Base-by-base conservation (phyloP, 1,284 basidiomycete genomes). In the Cryptococcus sp. region DNA sequence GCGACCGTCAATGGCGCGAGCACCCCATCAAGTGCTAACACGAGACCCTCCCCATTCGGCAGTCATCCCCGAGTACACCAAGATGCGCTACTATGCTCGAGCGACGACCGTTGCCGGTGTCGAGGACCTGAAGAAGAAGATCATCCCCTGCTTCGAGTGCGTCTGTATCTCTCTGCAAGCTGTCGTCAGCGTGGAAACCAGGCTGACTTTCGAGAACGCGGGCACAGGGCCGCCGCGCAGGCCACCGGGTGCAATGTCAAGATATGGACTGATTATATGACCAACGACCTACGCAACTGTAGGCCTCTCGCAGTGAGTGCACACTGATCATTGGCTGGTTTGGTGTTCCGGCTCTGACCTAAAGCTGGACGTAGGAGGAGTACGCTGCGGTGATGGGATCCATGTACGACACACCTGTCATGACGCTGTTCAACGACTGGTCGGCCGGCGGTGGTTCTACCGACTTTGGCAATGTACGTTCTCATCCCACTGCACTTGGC, bases 21-120 rank as follows among this genome's bases (percentile, higher is more conserved):
- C n/a, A n/a, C n/a, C n/a, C n/a, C n/a, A n/a, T n/a, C n/a, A n/a
- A n/a, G n/a, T n/a, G n/a, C n/a, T n/a, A n/a, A n/a, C n/a, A n/a
- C n/a, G n/a, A n/a, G n/a, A n/a, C n/a, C n/a, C n/a, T n/a, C n/a
- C 20, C 33, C 28, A 16, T 13, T 28, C 24, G 40, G 53, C 53
- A 87, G 88, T 91, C 52, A 91, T 91, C 56, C 89, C 89, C 2
- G 88, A 88, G 69, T 84, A 88, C 65, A 80, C 87, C 11, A 82
- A 80, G 58, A 83, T 91, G 82, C 77, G 79, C 18, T 89, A 84
- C 81, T 77, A 83, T 49, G 81, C 85, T 13, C 28, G 28, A 4
- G 28, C 28, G 28, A 33, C 28, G 28, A 33, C 28, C 28, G 28
- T 9, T 52, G 77, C 77, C 8, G 85, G 85, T 52, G 73, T 88